A percentile compares a stretch with the other conserved stretches of the same genome.
Conservation (phyloP, 73 alveolate genomes). For the Breviolum minutum region DNA sequence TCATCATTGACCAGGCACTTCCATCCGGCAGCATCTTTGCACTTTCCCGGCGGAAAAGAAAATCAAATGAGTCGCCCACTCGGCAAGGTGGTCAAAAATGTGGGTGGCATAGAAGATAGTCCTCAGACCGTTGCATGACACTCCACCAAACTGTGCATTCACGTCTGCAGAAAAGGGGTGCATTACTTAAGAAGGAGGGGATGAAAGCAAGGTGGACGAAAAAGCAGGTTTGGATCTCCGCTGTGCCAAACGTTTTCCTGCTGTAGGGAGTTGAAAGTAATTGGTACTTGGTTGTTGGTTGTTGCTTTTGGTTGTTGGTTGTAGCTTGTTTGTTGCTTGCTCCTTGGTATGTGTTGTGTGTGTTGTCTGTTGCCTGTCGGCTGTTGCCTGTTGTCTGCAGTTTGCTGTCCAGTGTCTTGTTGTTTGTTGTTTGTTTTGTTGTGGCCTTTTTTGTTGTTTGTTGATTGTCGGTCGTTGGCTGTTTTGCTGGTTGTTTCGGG, state of each 20-base stretch:
- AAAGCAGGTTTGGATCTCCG: no score
- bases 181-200: not conserved
- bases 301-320: no score
- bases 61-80: conserved; percentile 84
- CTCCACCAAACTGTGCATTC: not conserved
- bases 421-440: no score
- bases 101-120: conserved; percentile 85
- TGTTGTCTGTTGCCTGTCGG: no score
- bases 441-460: no score
- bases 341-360: no score
- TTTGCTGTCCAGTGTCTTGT: no score
- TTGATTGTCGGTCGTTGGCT: not conserved
- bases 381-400: no score
- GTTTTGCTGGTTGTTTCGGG: not conserved
- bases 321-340: no score
- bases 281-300: no score
- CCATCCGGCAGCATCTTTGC: conserved; percentile 63
- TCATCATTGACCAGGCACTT: conserved; percentile 9
- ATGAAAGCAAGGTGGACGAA: not conserved
- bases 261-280: no score
- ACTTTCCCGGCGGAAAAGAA: conserved; percentile 56
- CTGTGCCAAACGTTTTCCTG: no score
- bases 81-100: conserved; percentile 88
- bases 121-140: not conserved
- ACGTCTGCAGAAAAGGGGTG: not conserved